These are phyloP conservation scores for Torrubiella hemipterigena DNA, from an alignment of 2,329 filamentous ascomycete genomes.

Conservation along the genomic window DNA sequence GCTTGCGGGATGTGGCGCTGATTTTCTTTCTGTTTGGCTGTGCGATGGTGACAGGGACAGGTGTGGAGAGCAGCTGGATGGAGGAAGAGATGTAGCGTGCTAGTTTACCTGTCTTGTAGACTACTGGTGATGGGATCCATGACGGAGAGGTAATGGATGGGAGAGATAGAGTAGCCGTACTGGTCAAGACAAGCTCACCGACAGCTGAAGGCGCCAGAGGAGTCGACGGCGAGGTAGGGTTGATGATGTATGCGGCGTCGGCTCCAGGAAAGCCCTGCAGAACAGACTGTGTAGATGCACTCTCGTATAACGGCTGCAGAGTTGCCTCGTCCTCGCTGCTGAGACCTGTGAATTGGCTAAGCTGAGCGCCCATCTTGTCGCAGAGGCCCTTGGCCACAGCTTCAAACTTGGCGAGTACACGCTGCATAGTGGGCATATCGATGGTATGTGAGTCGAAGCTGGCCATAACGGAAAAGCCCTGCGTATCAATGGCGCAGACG, in stretches of 20 bases:
- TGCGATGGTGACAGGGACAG: not conserved
- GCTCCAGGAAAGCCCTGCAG: slow-evolving; percentile 13
- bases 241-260: slow-evolving; percentile 26
- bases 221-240: slow-evolving; percentile 19
- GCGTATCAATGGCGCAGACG: slow-evolving; percentile 46
- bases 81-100: slow-evolving; percentile 21
- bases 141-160: slow-evolving; percentile 13
- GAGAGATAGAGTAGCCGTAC: slow-evolving; percentile 12
- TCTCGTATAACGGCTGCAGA: slow-evolving; percentile 15
- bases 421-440: slow-evolving; percentile 35
- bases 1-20: slow-evolving; percentile 26
- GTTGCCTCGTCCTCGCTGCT: slow-evolving; percentile 20
- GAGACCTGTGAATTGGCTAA: slow-evolving; percentile 22
- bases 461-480: slow-evolving; percentile 46
- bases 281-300: slow-evolving; percentile 7
- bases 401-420: slow-evolving; percentile 38
- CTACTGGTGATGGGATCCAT: no score
- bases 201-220: slow-evolving; percentile 27
- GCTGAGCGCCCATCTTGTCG: slow-evolving; percentile 16
- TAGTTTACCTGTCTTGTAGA: slow-evolving; percentile 28
- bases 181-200: slow-evolving; percentile 31
- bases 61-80: not conserved
- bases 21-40: slow-evolving; percentile 17
- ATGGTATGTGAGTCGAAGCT: slow-evolving; percentile 55
- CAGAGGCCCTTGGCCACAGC: slow-evolving; percentile 38